phyloP scores from a whole-genome alignment of 495 filamentous ascomycete species.

The Mytilinidion resinicola region DNA sequence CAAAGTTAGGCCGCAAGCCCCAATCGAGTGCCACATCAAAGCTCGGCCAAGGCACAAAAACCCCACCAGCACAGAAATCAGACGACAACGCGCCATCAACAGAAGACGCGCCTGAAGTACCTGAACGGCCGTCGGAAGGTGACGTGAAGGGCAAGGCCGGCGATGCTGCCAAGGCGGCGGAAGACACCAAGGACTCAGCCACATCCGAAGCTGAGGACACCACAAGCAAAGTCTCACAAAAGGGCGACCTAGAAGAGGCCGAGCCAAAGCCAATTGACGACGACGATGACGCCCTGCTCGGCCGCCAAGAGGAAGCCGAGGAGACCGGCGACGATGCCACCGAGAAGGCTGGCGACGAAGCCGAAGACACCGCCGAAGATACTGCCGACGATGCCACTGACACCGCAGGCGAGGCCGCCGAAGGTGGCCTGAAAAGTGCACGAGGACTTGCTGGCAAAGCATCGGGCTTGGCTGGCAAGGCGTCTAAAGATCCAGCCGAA shows the following conservation, averaged over 20 bases:
- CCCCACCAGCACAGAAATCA: constrained; percentile 24
- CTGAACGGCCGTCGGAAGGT: constrained; percentile 29
- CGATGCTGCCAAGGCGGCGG: constrained; percentile 2
- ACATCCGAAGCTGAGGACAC: constrained; percentile 22
- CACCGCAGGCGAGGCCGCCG: constrained; percentile 18
- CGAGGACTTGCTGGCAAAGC: too few species aligned
- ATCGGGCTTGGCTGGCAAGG: too few species aligned
- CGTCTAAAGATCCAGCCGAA: neutral
- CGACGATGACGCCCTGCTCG: constrained; percentile 20
- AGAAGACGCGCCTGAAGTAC: constrained; percentile 31
- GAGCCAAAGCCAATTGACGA: constrained; percentile 37
- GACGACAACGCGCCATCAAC: constrained; percentile 30
- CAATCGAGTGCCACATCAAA: constrained; percentile 40
- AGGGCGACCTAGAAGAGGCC: constrained; percentile 31
- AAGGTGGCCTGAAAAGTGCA: constrained; percentile 2
- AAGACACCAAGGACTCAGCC: constrained; percentile 10
- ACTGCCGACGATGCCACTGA: constrained; percentile 26
- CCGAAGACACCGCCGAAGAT: constrained; percentile 29
- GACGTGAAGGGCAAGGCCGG: constrained; percentile 15
- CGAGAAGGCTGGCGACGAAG: constrained; percentile 36
- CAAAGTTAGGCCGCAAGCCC: constrained; percentile 47
- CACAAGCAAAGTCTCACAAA: constrained; percentile 33
- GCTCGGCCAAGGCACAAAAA: constrained; percentile 34
- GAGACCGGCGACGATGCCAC: constrained; percentile 31
- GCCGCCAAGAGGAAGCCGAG: constrained; percentile 33